Conservation (phyloP, 371 early-diverging fungal genomes). For the Parasitella parasitica region DNA sequence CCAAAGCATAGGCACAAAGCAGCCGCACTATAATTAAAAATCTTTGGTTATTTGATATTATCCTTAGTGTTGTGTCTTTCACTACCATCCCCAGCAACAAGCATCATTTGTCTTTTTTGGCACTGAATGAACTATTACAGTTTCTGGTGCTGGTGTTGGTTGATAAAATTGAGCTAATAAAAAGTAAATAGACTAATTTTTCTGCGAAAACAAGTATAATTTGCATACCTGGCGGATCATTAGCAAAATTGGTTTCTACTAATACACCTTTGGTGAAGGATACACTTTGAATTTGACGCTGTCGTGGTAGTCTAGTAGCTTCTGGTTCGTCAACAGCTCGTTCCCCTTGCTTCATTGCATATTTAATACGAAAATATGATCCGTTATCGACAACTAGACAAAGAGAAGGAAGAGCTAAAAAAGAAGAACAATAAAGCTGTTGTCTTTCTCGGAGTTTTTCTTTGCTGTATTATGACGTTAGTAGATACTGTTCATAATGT, state of each 20-base stretch:
- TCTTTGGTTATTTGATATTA: too few species aligned
- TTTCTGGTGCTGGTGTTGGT: slow-evolving; percentile 26
- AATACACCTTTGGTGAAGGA: neutral
- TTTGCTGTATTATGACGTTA: neutral
- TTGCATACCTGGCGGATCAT: neutral
- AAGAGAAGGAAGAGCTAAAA: neutral
- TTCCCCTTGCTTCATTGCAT: neutral
- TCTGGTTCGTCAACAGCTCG: neutral
- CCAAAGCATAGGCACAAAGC: slow-evolving; percentile 27
- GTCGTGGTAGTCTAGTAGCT: neutral
- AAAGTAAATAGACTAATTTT: neutral
- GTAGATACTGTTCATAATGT: too few species aligned
- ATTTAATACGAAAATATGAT: neutral
- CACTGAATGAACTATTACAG: slow-evolving; percentile 18
- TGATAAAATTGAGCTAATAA: slow-evolving; percentile 15
- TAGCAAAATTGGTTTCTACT: neutral
- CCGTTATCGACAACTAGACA: neutral
- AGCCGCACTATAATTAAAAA: slow-evolving; percentile 9
- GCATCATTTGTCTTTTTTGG: slow-evolving; percentile 25
- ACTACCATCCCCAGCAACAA: slow-evolving; percentile 29
- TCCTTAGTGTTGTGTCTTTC: neutral
- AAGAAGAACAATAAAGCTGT: neutral
- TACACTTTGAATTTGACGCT: neutral
- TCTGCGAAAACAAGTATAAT: too few species aligned
- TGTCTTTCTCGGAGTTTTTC: neutral